A percentile compares a stretch with the other conserved stretches of the same genome.
Conservation (phyloP, 768 basidiomycete genomes). For the Fomitopsis pulvina region DNA sequence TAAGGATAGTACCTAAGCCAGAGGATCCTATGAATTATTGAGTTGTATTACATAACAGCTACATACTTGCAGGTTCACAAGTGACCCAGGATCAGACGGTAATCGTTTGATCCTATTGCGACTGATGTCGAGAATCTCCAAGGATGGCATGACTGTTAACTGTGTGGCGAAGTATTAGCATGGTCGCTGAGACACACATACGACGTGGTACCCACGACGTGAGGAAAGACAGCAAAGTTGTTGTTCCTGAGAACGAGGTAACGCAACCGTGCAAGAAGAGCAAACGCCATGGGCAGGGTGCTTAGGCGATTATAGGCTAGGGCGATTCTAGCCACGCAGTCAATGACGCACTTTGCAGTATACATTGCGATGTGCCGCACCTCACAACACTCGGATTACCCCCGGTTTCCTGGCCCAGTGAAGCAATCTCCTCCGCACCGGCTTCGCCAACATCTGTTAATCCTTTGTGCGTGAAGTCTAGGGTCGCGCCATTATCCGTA, state of each 20-base stretch:
- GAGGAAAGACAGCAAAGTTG: conserved; percentile 73
- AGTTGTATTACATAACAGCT: not conserved
- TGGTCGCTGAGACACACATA: not conserved
- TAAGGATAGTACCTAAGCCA: conserved; percentile 70
- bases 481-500: conserved; percentile 72
- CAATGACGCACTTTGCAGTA: too few relatives aligned
- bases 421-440: conserved; percentile 73
- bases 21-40: not conserved
- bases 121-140: conserved; percentile 93
- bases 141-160: conserved; percentile 77
- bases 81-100: conserved; percentile 72
- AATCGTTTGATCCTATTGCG: conserved; percentile 83
- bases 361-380: conserved; percentile 36
- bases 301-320: conserved; percentile 80
- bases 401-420: conserved; percentile 40
- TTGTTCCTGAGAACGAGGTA: conserved; percentile 90
- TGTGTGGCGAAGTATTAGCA: conserved; percentile 22
- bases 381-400: conserved; percentile 53
- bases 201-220: conserved; percentile 72
- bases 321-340: conserved; percentile 54
- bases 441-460: conserved; percentile 70
- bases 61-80: conserved; percentile 68
- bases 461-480: conserved; percentile 77
- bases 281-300: conserved; percentile 70
- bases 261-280: conserved; percentile 62